These are phyloP conservation scores for Sphaerostilbella broomeana DNA, from an alignment of 2,329 filamentous ascomycete genomes.

Conservation along the genomic window DNA sequence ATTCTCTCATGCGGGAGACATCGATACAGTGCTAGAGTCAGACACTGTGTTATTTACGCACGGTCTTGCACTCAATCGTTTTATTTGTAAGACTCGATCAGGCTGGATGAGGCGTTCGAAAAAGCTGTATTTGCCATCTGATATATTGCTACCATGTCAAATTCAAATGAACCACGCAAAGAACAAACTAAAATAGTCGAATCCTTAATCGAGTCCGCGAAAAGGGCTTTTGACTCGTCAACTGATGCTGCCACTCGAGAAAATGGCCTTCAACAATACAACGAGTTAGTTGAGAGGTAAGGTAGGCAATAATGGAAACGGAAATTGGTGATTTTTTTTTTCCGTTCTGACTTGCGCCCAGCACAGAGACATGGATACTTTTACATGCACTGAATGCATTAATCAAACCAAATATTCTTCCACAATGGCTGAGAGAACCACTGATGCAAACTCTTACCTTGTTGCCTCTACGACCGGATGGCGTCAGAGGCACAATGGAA, in stretches of 20 bases:
- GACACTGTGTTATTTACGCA: neutral
- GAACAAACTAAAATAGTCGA: slow-evolving; percentile 28
- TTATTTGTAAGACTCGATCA: slow-evolving; percentile 2
- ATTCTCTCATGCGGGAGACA: neutral
- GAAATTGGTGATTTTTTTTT: no score
- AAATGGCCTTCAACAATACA: slow-evolving; percentile 34
- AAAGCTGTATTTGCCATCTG: neutral
- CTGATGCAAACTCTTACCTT: slow-evolving; percentile 52
- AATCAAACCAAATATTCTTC: slow-evolving; percentile 53
- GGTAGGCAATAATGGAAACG: no score
- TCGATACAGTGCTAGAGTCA: neutral
- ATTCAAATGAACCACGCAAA: slow-evolving; percentile 16
- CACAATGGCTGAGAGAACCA: slow-evolving; percentile 52
- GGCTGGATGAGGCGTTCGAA: no score
- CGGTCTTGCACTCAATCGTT: neutral
- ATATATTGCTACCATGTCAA: slow-evolving; percentile 21
- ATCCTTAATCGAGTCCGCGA: slow-evolving; percentile 34
- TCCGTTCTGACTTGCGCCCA: slow-evolving; percentile 16
- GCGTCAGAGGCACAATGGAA: slow-evolving; percentile 61
- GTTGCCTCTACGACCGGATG: slow-evolving; percentile 55
- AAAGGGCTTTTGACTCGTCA: slow-evolving; percentile 43
- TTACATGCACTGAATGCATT: slow-evolving; percentile 56
- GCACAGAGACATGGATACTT: slow-evolving; percentile 42
- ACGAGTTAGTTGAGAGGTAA: slow-evolving; percentile 44
- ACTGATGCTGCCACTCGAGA: slow-evolving; percentile 27